These are phyloP conservation scores for Pseudogymnoascus pannorum DNA, from an alignment of 2,329 filamentous ascomycete genomes.

Conservation along the genomic window DNA sequence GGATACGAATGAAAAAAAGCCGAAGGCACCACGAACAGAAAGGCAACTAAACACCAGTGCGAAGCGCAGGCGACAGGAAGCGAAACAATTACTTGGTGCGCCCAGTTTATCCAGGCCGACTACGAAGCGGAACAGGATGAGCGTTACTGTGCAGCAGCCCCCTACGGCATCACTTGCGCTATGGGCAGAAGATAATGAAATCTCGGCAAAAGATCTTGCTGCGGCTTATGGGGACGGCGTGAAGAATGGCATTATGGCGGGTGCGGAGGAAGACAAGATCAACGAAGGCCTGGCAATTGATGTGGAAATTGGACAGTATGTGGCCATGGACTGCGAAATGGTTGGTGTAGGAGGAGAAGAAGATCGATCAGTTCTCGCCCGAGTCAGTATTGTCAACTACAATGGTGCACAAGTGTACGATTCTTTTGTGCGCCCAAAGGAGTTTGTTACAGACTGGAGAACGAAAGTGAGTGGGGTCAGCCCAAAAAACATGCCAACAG, in stretches of 20 bases:
- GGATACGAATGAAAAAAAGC: constrained; percentile 31
- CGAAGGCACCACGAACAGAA: constrained; percentile 26
- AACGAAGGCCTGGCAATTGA: constrained; percentile 57
- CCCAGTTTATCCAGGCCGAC: not conserved
- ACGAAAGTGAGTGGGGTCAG: constrained; percentile 79
- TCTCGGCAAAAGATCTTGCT: constrained; percentile 52
- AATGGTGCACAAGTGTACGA: constrained; percentile 91
- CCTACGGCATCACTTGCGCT: constrained; percentile 49
- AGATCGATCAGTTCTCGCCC: constrained; percentile 68
- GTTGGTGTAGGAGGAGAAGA: constrained; percentile 73
- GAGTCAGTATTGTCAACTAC: constrained; percentile 88
- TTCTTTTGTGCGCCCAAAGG: constrained; percentile 74
- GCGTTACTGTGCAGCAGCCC: constrained; percentile 34
- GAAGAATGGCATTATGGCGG: constrained; percentile 41
- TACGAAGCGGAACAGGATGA: constrained; percentile 39
- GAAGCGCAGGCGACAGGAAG: constrained; percentile 28
- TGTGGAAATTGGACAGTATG: constrained; percentile 75
- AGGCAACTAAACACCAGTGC: constrained; percentile 26
- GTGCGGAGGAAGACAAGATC: constrained; percentile 42
- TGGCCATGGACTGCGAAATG: constrained; percentile 97
- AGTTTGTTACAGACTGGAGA: constrained; percentile 81
- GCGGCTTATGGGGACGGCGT: constrained; percentile 53
- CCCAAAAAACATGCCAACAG: constrained; percentile 62
- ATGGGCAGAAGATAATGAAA: constrained; percentile 54
- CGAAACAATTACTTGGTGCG: constrained; percentile 14